Percentiles rank a stretch among this genome's conserved stretches.
Conservation (phyloP, 306 rosid species). For the Prunus salicina region DNA sequence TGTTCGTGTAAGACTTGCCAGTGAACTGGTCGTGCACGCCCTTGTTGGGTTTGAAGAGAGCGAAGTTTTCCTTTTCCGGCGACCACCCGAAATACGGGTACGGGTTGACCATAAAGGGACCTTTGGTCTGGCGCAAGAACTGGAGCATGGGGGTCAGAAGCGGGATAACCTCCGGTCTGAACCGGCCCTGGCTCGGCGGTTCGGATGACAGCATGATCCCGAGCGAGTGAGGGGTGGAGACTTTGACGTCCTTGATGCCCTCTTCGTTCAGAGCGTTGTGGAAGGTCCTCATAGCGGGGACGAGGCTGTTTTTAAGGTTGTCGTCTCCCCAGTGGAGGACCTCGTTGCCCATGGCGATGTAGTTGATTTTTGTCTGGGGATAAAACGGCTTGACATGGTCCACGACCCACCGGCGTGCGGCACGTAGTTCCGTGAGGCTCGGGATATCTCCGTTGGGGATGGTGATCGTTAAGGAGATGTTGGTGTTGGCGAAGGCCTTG, state of each 20-base stretch:
- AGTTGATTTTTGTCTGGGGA: constrained; percentile 57
- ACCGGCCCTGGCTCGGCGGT: constrained; percentile 69
- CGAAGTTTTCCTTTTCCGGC: constrained; percentile 48
- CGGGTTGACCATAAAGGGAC: constrained; percentile 87
- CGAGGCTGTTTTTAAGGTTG: constrained; percentile 40
- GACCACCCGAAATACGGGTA: constrained; percentile 82
- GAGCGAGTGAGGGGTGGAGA: constrained; percentile 70
- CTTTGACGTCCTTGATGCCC: constrained; percentile 72
- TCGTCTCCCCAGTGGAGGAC: constrained; percentile 65
- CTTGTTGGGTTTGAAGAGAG: constrained; percentile 52
- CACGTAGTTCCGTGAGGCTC: constrained; percentile 1
- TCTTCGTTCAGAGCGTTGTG: constrained; percentile 53
- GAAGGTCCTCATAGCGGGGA: constrained; percentile 71
- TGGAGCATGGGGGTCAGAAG: constrained; percentile 56
- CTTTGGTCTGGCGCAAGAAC: constrained; percentile 46
- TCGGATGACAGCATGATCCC: constrained; percentile 52
- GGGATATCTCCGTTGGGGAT: constrained; percentile 73
- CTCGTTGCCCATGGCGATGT: constrained; percentile 77
- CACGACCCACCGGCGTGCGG: constrained; percentile 61
- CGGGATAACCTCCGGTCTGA: constrained; percentile 49
- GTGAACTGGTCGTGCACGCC: constrained; percentile 59
- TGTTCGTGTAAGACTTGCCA: constrained; percentile 54
- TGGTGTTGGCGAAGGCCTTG: constrained; percentile 65
- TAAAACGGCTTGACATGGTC: constrained; percentile 48
- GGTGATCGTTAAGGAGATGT: constrained; percentile 68